Evolutionary conservation across 371 early-diverging fungal genomes (phyloP), one percentile per base, ranked within the genome.

Genomic region (Nematocida minor): DNA sequence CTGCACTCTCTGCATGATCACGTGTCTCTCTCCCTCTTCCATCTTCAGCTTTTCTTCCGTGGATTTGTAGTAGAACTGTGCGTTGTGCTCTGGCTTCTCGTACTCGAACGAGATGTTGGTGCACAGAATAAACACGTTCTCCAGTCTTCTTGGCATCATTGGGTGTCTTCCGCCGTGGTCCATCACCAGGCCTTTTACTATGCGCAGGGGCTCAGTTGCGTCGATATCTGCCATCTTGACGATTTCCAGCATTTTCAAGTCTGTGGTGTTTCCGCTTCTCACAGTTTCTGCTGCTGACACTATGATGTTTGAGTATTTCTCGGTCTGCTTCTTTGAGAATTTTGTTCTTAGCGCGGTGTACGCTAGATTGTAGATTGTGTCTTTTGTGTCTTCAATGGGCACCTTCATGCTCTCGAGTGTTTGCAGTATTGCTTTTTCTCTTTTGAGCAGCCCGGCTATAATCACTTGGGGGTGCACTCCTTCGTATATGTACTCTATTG

Each of bases 121-220:
- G 16, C 94, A 95, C 67, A 99, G 87, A 32, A 98, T 87, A 83
- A 87, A 93, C 42, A 92, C 93, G 84, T 98, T 89, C 81, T 89
- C 88, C 66, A 96, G 88, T 4, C 90, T 87, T 88, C 92, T 96
- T 79, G 98, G 97, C 99, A 99, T 99, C 80, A 94, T 94, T 34
- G 96, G 95, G 82, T 99, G 99, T 80, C 99, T 89, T 34, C 95
- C 95, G 66, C 96, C 97, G 85, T 99, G 99, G 86, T 99, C 99
- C 84, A 99, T 86, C 29, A 99, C 99, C 47, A 99, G 88, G 55
- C 99, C 99, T 79, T 92, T 90, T 20, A 79, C 66, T 48, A 98
- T 90, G 40, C 96, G 88, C 32, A 90, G 87, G 34, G 95, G 92
- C 82, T 98, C 97, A 34, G 89, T 91, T 36, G 93, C 94, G 51